Evolutionary conservation across 1,139 yeast genomes (phyloP), one percentile per base, ranked within the genome.

Genomic region (Zygosaccharomyces pseudobailii): DNA sequence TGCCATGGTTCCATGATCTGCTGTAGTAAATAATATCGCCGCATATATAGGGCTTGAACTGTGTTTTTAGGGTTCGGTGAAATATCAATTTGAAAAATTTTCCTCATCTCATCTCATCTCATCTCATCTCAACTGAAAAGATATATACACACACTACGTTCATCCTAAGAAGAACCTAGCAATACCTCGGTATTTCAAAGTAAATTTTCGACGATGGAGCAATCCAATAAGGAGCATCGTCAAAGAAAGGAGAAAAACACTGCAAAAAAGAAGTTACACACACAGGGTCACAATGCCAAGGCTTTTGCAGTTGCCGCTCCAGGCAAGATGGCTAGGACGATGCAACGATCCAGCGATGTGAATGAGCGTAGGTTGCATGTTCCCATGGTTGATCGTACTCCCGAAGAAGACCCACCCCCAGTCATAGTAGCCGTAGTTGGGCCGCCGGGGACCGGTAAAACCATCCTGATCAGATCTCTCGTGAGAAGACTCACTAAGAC

Each of bases 371-470:
- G 82, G 65, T 76, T 86, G 62, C 98, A 92, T 73, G 97, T 90
- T 25, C 98, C 98, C 13, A 89, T 92, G 97, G 86, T 92, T 44
- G 96, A 92, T 63, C 76, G 98, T 59, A 89, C 97, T 0, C 97
- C 98, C 0, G 98, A 92, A 48, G 97, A 90, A 59, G 94, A 85
- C 62, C 97, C 98, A 1, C 97, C 98, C 32, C 98, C 98, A 46
- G 85, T 92, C 21, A 83, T 94, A 48, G 88, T 94, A 32, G 97
- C 97, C 0, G 96, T 92, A 5, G 97, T 92, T 17, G 99, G 99
- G 0, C 99, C 99, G 7, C 96, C 96, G 6, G 99, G 99, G 8
- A 92, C 97, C 0, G 99, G 99, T 55, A 94, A 94, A 65, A 81
- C 97, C 19, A 92, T 98, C 0, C 74, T 94, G 62, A 88, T 94